phyloP scores from a whole-genome alignment of 73 alveolate species.

The Effrenium voratum region DNA sequence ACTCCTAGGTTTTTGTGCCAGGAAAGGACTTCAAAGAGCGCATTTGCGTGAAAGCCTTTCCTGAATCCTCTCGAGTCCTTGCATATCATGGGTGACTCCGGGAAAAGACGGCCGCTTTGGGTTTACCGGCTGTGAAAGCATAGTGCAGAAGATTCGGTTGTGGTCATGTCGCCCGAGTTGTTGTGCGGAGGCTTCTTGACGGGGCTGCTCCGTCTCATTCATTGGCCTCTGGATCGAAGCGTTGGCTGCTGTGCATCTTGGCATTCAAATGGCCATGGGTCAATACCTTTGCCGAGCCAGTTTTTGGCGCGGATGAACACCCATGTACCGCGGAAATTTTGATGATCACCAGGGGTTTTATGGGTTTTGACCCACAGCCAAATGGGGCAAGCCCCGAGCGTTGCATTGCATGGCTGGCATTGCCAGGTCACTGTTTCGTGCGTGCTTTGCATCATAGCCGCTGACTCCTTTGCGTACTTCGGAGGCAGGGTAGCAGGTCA shows the following conservation, averaged over 20 bases:
- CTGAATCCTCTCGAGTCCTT: no score
- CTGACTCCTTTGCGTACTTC: conserved; percentile 73
- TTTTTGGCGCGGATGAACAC: no score
- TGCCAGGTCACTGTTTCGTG: conserved; percentile 59
- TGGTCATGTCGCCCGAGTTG: neutral
- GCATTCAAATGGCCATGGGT: neutral
- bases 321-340: no score
- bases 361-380: no score
- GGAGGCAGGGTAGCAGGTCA: conserved; percentile 25
- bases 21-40: neutral
- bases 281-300: no score
- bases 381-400: neutral
- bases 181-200: conserved; percentile 32
- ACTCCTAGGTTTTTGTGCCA: neutral
- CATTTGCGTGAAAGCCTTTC: no score
- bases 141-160: neutral
- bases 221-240: conserved; percentile 90
- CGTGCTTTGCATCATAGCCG: conserved; percentile 82
- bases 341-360: no score
- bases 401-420: neutral
- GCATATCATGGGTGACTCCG: neutral
- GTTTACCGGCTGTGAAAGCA: neutral
- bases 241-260: conserved; percentile 73
- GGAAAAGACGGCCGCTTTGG: neutral
- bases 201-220: conserved; percentile 37